Evolutionary conservation across 768 basidiomycete species (phyloP), one percentile per base, ranked within the genome.

Genomic region (Dioszegia hungarica): DNA sequence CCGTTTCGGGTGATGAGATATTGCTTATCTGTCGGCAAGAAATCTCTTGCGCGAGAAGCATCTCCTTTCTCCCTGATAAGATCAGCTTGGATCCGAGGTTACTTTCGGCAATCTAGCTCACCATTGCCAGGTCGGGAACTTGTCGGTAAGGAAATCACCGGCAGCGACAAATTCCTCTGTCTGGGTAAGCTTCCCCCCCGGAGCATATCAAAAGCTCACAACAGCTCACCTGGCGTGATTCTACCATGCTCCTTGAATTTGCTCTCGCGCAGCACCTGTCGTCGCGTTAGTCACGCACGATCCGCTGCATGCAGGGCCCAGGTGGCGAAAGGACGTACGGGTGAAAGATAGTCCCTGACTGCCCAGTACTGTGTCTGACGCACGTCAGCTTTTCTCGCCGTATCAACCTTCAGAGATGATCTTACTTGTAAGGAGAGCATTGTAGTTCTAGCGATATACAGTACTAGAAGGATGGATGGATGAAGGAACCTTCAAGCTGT

Each of bases 201-300:
- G 25, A 44, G 3, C 9, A 24, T 14, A 27, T 31, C 39, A 36
- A 38, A 28, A 5, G 31, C 17, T 15, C 14, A 14, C 31, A 19
- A 15, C 24, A 36, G 39, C 72, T 36, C 34, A 91, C 90, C 91
- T 60, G 91, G 92, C 17, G 89, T 95, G 66, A 97, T 93, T 52
- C 93, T 83, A 6, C 95, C 95, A 70, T 94, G 90, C 77, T 99
- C 95, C 77, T 94, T 97, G 82, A 99, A 99, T 77, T 98, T 98
- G 79, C 89, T 91, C 79, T 98, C 93, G 72, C 86, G 90, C 64
- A 98, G 83, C 22, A 99, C 92, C 91, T 95, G 75, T 20, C 3
- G 28, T 54, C 11, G 8, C 37, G 39, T 19, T 10, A n/a, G 20
- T 36, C 40, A 22, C 20, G 15, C 20, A 24, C 28, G 34, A 6